Base-by-base conservation (phyloP, 345 rosid species). In the Citrus unshiu region DNA sequence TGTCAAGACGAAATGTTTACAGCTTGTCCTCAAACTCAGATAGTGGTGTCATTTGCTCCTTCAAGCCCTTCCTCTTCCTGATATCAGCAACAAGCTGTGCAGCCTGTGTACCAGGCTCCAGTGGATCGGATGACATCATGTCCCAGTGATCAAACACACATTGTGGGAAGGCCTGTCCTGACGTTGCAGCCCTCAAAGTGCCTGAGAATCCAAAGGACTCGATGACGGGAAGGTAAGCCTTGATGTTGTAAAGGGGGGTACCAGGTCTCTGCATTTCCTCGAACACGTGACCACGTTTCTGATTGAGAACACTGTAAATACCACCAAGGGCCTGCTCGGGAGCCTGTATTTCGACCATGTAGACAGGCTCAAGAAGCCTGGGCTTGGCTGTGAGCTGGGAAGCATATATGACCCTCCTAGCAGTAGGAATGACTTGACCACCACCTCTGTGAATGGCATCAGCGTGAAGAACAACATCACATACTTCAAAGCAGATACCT, bases 391-490 rank as follows among this genome's bases (percentile, higher is more conserved):
- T 93, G 58, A 93, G 24, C 81, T 93, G 97, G 30, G 97, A 84
- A 0, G 97, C 95, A 21, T 91, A 93, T 34, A 91, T 91, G 25
- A 93, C 97, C 76, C 97, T 89, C 84, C 97, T 87, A 21, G 97
- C 97, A 7, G 95, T 93, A 0, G 95, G 97, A 61, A 93, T 91
- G 5, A 93, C 84, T 80, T 93, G 97, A 34, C 97, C 97, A 43
- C 97, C 97, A 16, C 97, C 97, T 83, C 97, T 89, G 88, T 93
- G 95, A 51, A 93, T 91, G 35, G 97, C 97, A 77, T 93, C 97
- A 67, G 97, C 84, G 18, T 91, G 97, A 27, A 91, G 97, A 39
- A 93, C 94, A 24, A 93, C 97, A 76, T 93, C 97, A 49, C 97
- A 93, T 0, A 93, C 91, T 70, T 93, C 97, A 56, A 91, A 93